These are phyloP conservation scores for Podaxis sp. DNA, from an alignment of 768 basidiomycete species.

Conservation along the genomic window DNA sequence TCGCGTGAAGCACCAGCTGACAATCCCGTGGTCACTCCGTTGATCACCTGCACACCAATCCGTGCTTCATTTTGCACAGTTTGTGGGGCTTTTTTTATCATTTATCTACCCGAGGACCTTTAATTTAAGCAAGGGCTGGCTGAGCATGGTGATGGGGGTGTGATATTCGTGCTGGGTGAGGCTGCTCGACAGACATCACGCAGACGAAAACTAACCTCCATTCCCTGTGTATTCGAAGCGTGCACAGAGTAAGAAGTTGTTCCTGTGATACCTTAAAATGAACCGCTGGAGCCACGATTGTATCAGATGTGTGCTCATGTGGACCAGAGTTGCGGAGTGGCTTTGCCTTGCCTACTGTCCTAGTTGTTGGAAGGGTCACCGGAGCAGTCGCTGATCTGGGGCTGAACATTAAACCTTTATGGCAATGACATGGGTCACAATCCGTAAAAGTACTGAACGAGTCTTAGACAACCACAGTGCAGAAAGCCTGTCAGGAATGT, in stretches of 20 bases:
- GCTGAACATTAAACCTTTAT: neutral
- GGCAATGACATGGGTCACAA: neutral
- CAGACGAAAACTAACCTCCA: neutral
- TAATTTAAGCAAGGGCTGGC: neutral
- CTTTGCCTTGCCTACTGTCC: neutral
- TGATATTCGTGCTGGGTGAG: no score
- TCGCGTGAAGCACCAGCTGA: slow-evolving; percentile 9
- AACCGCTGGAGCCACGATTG: neutral
- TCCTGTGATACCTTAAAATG: neutral
- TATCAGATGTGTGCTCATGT: neutral
- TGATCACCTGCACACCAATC: slow-evolving; percentile 5
- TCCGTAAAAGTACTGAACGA: no score
- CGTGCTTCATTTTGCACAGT: slow-evolving; percentile 2
- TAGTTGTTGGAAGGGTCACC: neutral
- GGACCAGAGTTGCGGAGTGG: neutral
- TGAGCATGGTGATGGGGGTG: neutral
- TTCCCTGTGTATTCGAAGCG: neutral
- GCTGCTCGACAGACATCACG: no score
- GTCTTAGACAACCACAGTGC: no score
- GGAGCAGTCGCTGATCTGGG: neutral
- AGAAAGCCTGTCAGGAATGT: no score
- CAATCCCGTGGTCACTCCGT: slow-evolving; percentile 2
- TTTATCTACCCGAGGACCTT: neutral
- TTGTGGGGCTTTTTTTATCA: neutral
- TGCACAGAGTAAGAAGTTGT: neutral